These are phyloP conservation scores for Malus sylvestris DNA, from an alignment of 306 rosid genomes.

Conservation along the genomic window DNA sequence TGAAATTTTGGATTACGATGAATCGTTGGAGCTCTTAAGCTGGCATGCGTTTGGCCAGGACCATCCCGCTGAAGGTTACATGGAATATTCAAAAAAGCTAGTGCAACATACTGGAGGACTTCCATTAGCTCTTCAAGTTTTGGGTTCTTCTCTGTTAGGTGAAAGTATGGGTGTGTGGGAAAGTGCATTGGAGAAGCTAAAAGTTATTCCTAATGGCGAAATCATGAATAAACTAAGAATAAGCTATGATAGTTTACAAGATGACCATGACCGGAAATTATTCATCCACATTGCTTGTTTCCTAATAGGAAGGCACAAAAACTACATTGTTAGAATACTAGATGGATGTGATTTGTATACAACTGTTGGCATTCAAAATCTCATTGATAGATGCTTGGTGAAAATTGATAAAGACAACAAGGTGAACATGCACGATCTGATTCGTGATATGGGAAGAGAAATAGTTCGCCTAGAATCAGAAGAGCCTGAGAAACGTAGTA, in stretches of 20 bases:
- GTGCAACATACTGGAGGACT: neutral
- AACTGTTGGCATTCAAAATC: neutral
- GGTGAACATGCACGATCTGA: neutral
- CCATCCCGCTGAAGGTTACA: neutral
- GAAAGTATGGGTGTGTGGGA: neutral
- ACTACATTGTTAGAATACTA: neutral
- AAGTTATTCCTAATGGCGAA: neutral
- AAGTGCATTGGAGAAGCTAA: neutral
- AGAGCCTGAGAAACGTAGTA: neutral
- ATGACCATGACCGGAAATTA: neutral
- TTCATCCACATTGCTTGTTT: slow-evolving; percentile 1
- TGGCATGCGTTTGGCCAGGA: neutral
- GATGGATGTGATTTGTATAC: neutral
- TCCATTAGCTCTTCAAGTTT: neutral
- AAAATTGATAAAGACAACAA: fast-evolving
- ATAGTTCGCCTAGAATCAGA: neutral
- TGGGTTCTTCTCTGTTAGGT: neutral
- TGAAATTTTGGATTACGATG: neutral
- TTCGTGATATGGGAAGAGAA: neutral
- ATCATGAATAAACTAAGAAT: neutral
- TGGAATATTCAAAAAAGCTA: neutral
- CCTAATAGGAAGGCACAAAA: neutral
- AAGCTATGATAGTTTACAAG: neutral
- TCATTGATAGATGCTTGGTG: neutral
- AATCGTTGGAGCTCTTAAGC: neutral